Percentiles rank a stretch among this genome's conserved stretches.
These are phyloP conservation scores for Oryza meridionalis DNA, from an alignment of 176 grass and related monocot species.

Conservation along the genomic window DNA sequence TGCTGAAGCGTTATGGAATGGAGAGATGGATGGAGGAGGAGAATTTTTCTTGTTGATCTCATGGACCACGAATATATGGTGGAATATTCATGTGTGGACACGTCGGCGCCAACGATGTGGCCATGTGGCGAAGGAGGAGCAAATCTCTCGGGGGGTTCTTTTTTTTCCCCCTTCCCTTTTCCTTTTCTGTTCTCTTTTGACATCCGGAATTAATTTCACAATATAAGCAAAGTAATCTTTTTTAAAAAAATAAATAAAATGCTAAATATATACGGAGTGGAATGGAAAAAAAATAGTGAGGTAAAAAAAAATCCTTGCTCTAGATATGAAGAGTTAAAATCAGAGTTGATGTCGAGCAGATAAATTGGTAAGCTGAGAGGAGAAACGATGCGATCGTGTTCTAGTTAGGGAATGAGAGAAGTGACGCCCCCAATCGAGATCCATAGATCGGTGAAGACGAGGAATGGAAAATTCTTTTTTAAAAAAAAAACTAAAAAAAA, in stretches of 20 bases:
- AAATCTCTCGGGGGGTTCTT: neutral
- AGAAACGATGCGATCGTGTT: too few species aligned
- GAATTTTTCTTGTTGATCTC: neutral
- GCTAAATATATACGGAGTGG: too few species aligned
- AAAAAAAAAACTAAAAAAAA: too few species aligned
- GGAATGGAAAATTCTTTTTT: neutral
- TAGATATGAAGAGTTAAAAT: too few species aligned
- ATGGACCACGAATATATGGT: neutral
- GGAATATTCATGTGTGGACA: constrained; percentile 33
- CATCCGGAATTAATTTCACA: neutral
- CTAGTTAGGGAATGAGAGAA: neutral
- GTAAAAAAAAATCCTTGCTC: neutral
- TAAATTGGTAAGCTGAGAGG: too few species aligned
- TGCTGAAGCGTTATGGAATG: neutral
- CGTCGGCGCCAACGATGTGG: neutral
- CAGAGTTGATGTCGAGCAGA: neutral
- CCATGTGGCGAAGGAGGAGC: neutral
- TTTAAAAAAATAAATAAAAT: too few species aligned
- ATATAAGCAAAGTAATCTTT: neutral
- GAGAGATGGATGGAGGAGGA: neutral
- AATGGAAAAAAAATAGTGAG: neutral
- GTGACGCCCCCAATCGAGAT: neutral
- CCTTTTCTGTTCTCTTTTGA: neutral
- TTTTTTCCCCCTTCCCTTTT: too few species aligned
- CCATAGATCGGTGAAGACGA: neutral